phyloP scores from a whole-genome alignment of 1,139 yeast genomes.

The Hansenula lynferdii region DNA sequence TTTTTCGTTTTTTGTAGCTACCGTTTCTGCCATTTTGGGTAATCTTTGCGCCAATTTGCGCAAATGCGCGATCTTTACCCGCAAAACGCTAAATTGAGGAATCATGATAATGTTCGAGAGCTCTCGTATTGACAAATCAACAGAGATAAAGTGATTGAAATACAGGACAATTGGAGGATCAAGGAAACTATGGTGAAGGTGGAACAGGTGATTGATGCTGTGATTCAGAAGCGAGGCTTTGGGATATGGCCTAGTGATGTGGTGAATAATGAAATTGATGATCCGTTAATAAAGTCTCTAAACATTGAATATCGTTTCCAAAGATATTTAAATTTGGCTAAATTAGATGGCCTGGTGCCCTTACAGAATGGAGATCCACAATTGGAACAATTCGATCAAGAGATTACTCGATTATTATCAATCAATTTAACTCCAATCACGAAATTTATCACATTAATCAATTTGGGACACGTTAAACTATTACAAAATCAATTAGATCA shows the following conservation, averaged over 20 bases:
- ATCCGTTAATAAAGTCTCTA: not conserved
- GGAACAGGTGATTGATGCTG: not conserved
- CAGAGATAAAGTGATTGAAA: too few species aligned
- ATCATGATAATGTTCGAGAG: too few species aligned
- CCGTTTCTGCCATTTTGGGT: too few species aligned
- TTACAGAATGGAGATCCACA: not conserved
- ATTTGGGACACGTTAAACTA: conserved; percentile 3
- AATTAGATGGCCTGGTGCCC: not conserved
- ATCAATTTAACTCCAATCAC: not conserved
- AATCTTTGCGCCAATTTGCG: not conserved
- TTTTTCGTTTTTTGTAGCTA: too few species aligned
- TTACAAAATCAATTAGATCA: not conserved
- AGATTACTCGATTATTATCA: not conserved
- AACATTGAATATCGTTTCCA: conserved; percentile 2
- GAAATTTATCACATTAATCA: conserved; percentile 1
- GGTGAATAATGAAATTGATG: not conserved
- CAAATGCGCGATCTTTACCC: too few species aligned
- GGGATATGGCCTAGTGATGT: conserved; percentile 2
- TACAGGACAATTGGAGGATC: too few species aligned
- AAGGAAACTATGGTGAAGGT: not conserved
- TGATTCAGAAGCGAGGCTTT: not conserved
- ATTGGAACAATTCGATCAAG: not conserved
- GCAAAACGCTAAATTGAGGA: too few species aligned
- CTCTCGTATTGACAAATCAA: too few species aligned
- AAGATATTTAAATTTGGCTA: not conserved